Evolutionary conservation across 2,329 filamentous ascomycete species (phyloP).

Genomic region (Didymellaceae sp.): DNA sequence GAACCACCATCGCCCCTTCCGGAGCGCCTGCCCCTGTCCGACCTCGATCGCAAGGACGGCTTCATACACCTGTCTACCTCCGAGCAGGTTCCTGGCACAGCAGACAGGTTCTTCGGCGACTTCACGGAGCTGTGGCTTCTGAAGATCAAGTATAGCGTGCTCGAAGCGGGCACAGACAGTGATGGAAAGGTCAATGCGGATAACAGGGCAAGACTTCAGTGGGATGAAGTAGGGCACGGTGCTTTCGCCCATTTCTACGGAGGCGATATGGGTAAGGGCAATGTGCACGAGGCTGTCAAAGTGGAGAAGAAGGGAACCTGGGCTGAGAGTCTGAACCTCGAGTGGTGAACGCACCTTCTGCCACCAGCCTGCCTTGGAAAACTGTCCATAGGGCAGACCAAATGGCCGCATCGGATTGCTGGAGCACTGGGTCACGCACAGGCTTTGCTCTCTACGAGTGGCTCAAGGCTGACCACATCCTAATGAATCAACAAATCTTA

Average conservation of each 20-base stretch:
- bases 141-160: slow-evolving; percentile 59
- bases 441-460: too few species aligned
- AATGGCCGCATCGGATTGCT: too few species aligned
- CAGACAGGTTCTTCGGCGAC: slow-evolving; percentile 44
- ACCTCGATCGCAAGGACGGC: slow-evolving; percentile 65
- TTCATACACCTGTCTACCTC: slow-evolving; percentile 68
- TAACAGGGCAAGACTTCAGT: slow-evolving; percentile 53
- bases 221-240: slow-evolving; percentile 58
- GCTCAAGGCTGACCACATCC: too few species aligned
- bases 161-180: slow-evolving; percentile 38
- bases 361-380: too few species aligned
- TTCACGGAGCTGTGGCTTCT: slow-evolving; percentile 56
- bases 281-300: slow-evolving; percentile 57
- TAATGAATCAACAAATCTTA: too few species aligned
- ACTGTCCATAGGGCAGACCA: too few species aligned
- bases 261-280: slow-evolving; percentile 59
- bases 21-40: slow-evolving; percentile 62
- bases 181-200: slow-evolving; percentile 37
- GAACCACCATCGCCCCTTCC: slow-evolving; percentile 63
- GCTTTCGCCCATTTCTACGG: slow-evolving; percentile 67
- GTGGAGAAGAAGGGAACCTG: slow-evolving; percentile 60
- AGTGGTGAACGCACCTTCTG: slow-evolving; percentile 43
- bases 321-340: slow-evolving; percentile 47
- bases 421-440: too few species aligned
- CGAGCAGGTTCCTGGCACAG: slow-evolving; percentile 53